Evolutionary conservation across 495 filamentous ascomycete genomes (phyloP).

Genomic region (Penicillium psychrofluorescens): DNA sequence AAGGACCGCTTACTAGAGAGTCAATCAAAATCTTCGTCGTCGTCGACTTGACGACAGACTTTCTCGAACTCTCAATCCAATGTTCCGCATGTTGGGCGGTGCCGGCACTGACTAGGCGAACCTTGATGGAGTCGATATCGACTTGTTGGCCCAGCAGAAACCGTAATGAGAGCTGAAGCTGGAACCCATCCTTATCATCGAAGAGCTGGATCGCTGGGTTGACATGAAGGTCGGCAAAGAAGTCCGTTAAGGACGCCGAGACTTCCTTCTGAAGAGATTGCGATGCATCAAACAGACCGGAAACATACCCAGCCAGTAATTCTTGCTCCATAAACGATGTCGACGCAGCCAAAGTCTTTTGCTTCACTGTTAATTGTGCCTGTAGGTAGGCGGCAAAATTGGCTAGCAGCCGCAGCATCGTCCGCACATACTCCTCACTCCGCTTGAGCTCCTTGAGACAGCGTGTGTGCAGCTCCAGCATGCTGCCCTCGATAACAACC

Average conservation of each 20-base stretch:
- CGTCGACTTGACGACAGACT: conserved; percentile 30
- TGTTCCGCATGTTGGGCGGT: conserved; percentile 29
- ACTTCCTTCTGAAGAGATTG: conserved; percentile 55
- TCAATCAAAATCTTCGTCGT: conserved; percentile 31
- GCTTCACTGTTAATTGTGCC: conserved; percentile 23
- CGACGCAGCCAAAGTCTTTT: conserved; percentile 28
- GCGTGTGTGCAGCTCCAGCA: conserved; percentile 78
- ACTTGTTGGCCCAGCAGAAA: conserved; percentile 70
- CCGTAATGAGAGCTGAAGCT: conserved; percentile 58
- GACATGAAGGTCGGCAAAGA: conserved; percentile 64
- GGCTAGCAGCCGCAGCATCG: conserved; percentile 65
- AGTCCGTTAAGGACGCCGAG: conserved; percentile 58
- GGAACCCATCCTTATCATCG: conserved; percentile 69
- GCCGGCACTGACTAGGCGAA: conserved; percentile 49
- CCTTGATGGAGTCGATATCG: conserved; percentile 54
- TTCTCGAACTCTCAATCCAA: conserved; percentile 32
- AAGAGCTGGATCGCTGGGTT: conserved; percentile 64
- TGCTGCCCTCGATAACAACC: conserved; percentile 69
- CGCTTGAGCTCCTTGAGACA: conserved; percentile 73
- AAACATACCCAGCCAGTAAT: conserved; percentile 53
- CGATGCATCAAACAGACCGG: conserved; percentile 58
- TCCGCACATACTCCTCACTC: conserved; percentile 72
- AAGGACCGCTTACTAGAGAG: conserved; percentile 25
- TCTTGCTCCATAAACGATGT: conserved; percentile 43
- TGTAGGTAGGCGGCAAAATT: conserved; percentile 51